Base-by-base conservation (phyloP, 140 eudicot species). In the Stevia rebaudiana region DNA sequence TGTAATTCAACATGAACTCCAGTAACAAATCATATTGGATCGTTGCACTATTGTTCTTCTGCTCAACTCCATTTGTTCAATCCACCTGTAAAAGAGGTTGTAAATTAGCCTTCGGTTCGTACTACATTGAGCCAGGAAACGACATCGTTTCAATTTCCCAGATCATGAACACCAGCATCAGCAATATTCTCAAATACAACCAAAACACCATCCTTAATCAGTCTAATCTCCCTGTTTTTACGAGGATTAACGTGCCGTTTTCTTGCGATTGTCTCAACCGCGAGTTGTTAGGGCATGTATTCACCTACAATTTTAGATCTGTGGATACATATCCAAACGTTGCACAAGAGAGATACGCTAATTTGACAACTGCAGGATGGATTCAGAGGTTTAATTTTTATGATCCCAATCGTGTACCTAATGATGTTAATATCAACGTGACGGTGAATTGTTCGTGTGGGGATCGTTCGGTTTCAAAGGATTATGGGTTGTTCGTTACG, bases 381-480 rank as follows among this genome's bases (percentile, higher is more conserved):
- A 23, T 83, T 84, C 33, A 6, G 83, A 65, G 80, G 43, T 80
- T 68, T 50, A 88, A 85, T 61, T 17, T 2, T 30, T 79, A 69
- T 40, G 64, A 49, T 36, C 67, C 70, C 3, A 25, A n/a, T 6
- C 64, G 56, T 54, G 73, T 83, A 22, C 94, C 88, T 5, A 87
- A 68, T 37, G 76, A 25, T 8, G 71, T 28, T 16, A 76, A 21
- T 7, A 0, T 30, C 21, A 86, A 70, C 58, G 94, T 82, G 58
- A 47, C 83, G 24, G 95, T 90, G 48, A 90, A 76, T 68, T 84
- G 95, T 61, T 73, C 86, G 33, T 86, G 95, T 69, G 97, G 97
- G 42, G 77, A 84, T 76, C 51, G 58, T 22, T 9, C 15, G 35
- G 77, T 90, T 67, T 80, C 86, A 0, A 64, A 40, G 70, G 11